A percentile compares a stretch with the other conserved stretches of the same genome.
phyloP scores from a whole-genome alignment of 1,284 basidiomycete genomes.

The Ceratobasidium sp. region DNA sequence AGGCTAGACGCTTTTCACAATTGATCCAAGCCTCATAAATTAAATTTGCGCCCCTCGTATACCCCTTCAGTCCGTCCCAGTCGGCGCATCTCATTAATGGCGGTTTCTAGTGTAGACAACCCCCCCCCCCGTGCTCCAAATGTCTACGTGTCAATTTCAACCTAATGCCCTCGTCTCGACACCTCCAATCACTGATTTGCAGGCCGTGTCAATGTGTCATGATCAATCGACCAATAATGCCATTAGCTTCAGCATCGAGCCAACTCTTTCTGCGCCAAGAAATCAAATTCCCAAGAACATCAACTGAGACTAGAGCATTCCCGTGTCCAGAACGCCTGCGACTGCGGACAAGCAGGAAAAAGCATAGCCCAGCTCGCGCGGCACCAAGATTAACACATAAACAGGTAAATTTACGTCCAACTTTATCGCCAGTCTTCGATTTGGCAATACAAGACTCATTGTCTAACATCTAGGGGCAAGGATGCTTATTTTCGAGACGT shows the following conservation, averaged over 20 bases:
- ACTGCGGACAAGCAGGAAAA: neutral
- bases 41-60: neutral
- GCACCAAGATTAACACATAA: neutral
- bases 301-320: neutral
- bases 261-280: neutral
- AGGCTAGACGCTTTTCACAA: neutral
- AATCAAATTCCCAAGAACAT: neutral
- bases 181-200: no score
- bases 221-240: neutral
- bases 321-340: neutral
- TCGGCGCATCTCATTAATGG: no score
- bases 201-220: neutral
- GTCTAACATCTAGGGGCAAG: neutral
- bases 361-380: neutral
- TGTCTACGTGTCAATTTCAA: no score
- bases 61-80: no score
- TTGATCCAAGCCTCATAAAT: neutral
- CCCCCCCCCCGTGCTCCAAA: no score
- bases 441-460: neutral
- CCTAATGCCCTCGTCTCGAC: no score
- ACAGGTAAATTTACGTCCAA: neutral
- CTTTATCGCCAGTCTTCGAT: neutral
- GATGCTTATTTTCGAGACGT: neutral
- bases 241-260: neutral
- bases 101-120: no score